Evolutionary conservation across 768 basidiomycete species (phyloP).

Genomic region (Amanita molliuscula): DNA sequence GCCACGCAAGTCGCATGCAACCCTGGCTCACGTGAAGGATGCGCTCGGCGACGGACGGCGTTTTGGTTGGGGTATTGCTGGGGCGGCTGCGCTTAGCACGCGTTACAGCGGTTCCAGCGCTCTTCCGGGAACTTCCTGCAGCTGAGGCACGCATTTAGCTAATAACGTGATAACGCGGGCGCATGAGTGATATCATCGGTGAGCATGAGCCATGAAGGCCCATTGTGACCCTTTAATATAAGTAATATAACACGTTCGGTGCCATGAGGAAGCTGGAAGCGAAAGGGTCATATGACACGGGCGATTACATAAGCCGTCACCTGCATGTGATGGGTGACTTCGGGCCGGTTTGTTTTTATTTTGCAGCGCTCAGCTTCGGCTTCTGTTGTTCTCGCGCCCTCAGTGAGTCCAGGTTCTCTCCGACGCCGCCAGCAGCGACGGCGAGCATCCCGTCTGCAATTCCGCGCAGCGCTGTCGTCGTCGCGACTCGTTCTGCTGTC

Average conservation of each 20-base stretch:
- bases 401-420: not conserved
- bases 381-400: not conserved
- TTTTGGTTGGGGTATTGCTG: not conserved
- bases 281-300: constrained; percentile 1
- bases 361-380: not conserved
- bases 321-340: constrained; percentile 4
- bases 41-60: not conserved
- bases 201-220: no score
- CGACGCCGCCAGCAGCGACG: constrained; percentile 7
- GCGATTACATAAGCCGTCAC: constrained; percentile 1
- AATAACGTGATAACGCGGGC: no score
- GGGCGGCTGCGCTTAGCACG: no score
- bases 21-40: not conserved
- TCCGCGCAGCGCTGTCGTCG: not conserved
- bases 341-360: constrained; percentile 9
- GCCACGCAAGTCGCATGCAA: not conserved
- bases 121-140: not conserved
- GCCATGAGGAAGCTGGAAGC: no score
- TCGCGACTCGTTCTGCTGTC: not conserved
- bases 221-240: no score
- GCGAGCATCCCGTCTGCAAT: not conserved
- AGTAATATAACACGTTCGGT: no score
- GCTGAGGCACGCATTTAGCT: no score
- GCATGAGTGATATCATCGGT: no score
- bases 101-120: no score